phyloP scores from a whole-genome alignment of 2,329 filamentous ascomycete genomes.

The Aspergillus hortae region DNA sequence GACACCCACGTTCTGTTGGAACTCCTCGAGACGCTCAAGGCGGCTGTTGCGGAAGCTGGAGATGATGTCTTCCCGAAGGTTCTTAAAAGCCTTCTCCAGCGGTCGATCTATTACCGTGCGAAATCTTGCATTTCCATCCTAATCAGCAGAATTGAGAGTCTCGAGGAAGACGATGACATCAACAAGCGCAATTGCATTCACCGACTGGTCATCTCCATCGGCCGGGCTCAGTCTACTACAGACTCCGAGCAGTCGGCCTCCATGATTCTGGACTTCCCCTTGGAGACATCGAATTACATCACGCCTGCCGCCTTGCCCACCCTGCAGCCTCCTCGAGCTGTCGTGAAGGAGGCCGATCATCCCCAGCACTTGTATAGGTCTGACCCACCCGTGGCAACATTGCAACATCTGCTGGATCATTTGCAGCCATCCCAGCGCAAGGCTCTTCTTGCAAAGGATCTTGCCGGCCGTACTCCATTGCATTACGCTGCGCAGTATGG shows the following conservation, averaged over 20 bases:
- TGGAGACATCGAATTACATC: constrained; percentile 68
- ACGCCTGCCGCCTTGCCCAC: constrained; percentile 71
- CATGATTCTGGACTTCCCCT: constrained; percentile 46
- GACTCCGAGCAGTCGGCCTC: constrained; percentile 52
- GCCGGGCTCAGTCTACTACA: constrained; percentile 63
- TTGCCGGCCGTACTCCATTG: constrained; percentile 77
- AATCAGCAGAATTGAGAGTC: constrained; percentile 62
- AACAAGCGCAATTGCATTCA: constrained; percentile 93
- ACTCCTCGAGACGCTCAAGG: constrained; percentile 57
- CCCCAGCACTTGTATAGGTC: constrained; percentile 60
- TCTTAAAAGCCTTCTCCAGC: constrained; percentile 42
- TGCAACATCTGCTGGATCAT: constrained; percentile 61
- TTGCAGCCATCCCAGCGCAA: constrained; percentile 64
- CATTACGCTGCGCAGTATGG: constrained; percentile 96
- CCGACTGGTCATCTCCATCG: constrained; percentile 86
- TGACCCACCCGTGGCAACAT: constrained; percentile 71
- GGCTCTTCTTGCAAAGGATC: constrained; percentile 67
- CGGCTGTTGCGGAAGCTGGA: constrained; percentile 51
- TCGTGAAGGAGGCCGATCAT: constrained; percentile 63
- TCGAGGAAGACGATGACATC: constrained; percentile 87
- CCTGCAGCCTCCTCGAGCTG: constrained; percentile 58
- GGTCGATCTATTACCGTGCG: constrained; percentile 67
- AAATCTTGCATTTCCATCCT: constrained; percentile 69
- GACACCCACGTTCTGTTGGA: constrained; percentile 41
- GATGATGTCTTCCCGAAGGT: constrained; percentile 67